Conservation (phyloP, 192 early-diverging fungal species). For the Backusella westeae region DNA sequence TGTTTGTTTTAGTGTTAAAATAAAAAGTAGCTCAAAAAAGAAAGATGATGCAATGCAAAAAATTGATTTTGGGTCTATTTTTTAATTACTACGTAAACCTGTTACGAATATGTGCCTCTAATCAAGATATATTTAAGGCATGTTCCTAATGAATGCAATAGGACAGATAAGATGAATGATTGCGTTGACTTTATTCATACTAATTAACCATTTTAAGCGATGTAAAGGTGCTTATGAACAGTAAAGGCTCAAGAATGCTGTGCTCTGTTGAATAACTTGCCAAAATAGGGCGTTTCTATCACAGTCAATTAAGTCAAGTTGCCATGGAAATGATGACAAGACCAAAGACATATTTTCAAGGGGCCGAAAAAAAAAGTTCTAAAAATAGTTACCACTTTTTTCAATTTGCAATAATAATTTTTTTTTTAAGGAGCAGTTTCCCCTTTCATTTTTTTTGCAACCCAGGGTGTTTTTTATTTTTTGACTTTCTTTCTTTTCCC, state of each 20-base stretch:
- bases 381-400: not conserved
- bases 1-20: not conserved
- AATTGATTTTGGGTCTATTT: not conserved
- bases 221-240: no score
- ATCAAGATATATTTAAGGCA: no score
- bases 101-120: no score
- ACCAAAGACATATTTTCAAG: not conserved
- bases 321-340: constrained; percentile 4
- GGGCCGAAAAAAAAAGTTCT: not conserved
- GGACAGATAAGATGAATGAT: no score
- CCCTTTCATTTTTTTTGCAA: not conserved
- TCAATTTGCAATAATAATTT: no score
- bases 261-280: no score
- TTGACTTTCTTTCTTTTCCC: not conserved
- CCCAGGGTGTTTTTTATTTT: not conserved
- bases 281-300: not conserved
- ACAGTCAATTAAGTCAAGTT: constrained; percentile 13
- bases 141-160: no score
- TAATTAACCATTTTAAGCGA: no score
- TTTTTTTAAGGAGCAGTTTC: no score
- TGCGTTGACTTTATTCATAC: no score
- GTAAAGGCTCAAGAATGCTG: no score
- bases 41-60: not conserved
- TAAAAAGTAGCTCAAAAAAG: not conserved
- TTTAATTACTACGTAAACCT: no score